Percentiles rank a stretch among this genome's conserved stretches.
These are phyloP conservation scores for Asterophora lycoperdoides DNA, from an alignment of 768 basidiomycete species.

Conservation along the genomic window DNA sequence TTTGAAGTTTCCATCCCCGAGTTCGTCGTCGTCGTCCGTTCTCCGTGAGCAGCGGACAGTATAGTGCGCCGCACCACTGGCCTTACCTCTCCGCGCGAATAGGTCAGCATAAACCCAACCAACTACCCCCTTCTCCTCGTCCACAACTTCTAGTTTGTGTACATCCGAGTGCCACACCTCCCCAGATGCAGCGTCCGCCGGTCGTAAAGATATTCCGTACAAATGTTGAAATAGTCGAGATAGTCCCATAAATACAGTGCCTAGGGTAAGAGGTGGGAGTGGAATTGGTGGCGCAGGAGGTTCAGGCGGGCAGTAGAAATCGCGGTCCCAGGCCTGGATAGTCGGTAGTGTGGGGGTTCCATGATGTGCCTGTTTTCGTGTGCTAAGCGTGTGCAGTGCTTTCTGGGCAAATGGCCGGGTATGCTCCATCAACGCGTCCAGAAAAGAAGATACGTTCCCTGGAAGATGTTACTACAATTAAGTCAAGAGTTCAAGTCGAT, in stretches of 20 bases:
- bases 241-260: conserved; percentile 81
- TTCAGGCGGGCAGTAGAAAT: conserved; percentile 85
- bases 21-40: conserved; percentile 85
- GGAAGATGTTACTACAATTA: background rate
- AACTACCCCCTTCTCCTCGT: conserved; percentile 80
- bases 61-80: conserved; percentile 92
- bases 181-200: conserved; percentile 61
- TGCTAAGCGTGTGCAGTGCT: conserved; percentile 64
- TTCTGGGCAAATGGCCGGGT: conserved; percentile 72
- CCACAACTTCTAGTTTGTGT: conserved; percentile 88
- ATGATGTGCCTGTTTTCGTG: conserved; percentile 74
- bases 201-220: conserved; percentile 82
- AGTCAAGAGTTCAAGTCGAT: background rate
- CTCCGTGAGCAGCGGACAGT: conserved; percentile 93
- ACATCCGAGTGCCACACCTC: conserved; percentile 91
- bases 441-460: conserved; percentile 87
- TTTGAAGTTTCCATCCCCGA: conserved; percentile 48
- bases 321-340: conserved; percentile 96
- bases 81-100: conserved; percentile 80
- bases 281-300: conserved; percentile 70
- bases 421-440: conserved; percentile 75
- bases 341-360: conserved; percentile 50
- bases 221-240: conserved; percentile 83
- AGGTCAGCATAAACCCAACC: conserved; percentile 96
- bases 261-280: conserved; percentile 74